Percentiles rank a stretch among this genome's conserved stretches.
These are phyloP conservation scores for Plantago ovata DNA, from an alignment of 257 asterid species.

Conservation along the genomic window DNA sequence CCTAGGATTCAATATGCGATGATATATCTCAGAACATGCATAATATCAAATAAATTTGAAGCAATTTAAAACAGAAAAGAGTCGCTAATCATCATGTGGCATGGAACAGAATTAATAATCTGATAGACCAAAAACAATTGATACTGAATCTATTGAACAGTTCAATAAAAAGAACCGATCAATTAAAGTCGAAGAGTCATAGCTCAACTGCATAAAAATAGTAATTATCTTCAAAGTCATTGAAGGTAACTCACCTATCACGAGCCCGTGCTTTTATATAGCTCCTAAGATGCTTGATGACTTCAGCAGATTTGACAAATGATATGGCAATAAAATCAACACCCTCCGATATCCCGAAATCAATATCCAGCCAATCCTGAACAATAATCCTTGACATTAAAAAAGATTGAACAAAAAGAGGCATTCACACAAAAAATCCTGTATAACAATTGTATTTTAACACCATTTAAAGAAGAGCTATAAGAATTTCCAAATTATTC, in stretches of 20 bases:
- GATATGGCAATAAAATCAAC: constrained; percentile 97
- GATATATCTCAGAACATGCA: background rate
- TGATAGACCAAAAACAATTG: too few species aligned
- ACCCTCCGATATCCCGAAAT: constrained; percentile 95
- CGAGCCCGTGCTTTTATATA: constrained; percentile 92
- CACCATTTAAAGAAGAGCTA: background rate
- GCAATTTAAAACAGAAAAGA: too few species aligned
- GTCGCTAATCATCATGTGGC: too few species aligned
- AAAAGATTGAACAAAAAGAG: constrained; percentile 19
- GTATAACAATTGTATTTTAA: constrained; percentile 11
- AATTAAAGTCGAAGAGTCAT: background rate
- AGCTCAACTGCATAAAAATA: constrained; percentile 2
- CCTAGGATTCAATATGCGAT: background rate
- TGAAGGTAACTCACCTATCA: constrained; percentile 53
- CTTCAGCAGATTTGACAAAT: constrained; percentile 98
- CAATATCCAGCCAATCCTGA: constrained; percentile 99
- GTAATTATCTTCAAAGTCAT: constrained; percentile 9
- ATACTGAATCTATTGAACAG: too few species aligned
- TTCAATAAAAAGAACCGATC: background rate
- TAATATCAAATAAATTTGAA: too few species aligned
- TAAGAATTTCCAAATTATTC: background rate
- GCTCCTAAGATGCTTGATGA: constrained; percentile 91
- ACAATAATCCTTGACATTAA: constrained; percentile 21
- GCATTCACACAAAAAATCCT: background rate
- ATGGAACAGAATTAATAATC: too few species aligned